phyloP scores from a whole-genome alignment of 306 rosid genomes.

The Rosa persica region DNA sequence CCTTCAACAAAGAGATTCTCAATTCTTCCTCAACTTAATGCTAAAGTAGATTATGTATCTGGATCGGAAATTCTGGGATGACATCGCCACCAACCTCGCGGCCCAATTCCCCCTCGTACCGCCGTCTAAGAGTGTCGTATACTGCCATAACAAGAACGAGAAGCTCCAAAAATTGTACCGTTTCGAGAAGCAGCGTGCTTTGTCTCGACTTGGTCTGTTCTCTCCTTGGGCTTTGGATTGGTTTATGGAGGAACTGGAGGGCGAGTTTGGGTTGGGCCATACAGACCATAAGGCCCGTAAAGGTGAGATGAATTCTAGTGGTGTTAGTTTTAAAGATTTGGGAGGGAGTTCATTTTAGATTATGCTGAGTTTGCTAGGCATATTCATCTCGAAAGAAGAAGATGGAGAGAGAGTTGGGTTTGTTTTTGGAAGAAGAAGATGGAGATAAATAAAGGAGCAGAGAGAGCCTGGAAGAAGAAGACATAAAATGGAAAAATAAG shows the following conservation, averaged over 20 bases:
- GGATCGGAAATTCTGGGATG: conserved; percentile 39
- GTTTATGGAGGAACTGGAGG: conserved; percentile 67
- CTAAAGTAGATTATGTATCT: no score
- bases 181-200: conserved; percentile 59
- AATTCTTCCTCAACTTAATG: no score
- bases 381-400: no score
- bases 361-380: no score
- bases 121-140: conserved; percentile 63
- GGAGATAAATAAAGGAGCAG: no score
- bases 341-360: no score
- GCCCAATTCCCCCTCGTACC: conserved; percentile 45
- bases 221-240: conserved; percentile 61
- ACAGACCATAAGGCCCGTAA: conserved; percentile 20
- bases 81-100: conserved; percentile 54
- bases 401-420: no score
- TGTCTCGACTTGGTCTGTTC: conserved; percentile 29
- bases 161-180: conserved; percentile 69
- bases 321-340: no score
- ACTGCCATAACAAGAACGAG: conserved; percentile 85
- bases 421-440: no score
- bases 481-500: no score
- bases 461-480: no score
- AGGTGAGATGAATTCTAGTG: neutral
- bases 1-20: no score
- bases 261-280: conserved; percentile 26